Base-by-base conservation (phyloP, 805 yeast species). In the Pichia nanzhaoensis region DNA sequence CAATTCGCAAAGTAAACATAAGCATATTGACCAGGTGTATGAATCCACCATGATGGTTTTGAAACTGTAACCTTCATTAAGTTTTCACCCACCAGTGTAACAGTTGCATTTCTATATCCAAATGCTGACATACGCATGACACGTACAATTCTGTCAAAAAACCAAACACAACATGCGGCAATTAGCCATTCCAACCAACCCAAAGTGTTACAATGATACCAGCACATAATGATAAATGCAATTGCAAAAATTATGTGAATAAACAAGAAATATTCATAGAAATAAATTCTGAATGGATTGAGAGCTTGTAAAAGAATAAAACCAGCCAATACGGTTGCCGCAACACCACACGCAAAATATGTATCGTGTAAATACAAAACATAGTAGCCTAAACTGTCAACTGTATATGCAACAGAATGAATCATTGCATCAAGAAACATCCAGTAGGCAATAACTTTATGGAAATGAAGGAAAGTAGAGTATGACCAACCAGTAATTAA, bases 381-480 rank as follows among this genome's bases (percentile, higher is more conserved):
- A 41, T 54, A 51, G 14, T 32, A 16, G 17, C 48, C 56, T 8
- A 28, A 9, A 1, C 24, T 46, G 21, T 40, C 20, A 20, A 47
- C 37, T 0, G 71, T 64, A 53, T 60, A 62, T 16, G 64, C 64
- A 41, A 58, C 61, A 3, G 65, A 68, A 48, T 74, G 80, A 18
- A 69, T 55, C n/a, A 71, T 38, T 19, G 61, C 55, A 52, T 71
- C 56, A 21, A 70, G 27, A 41, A 66, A 56, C 58, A 71, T 66
- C 4, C 71, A 68, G 55, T 84, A 69, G 1, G 85, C 80, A 39
- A 74, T 60, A 80, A 86, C 76, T 59, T 74, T 81, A 61, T 87
- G 95, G 55, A 75, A 76, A 28, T 71, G 69, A 54, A 79, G 54
- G 51, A 72, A 73, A 30, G 71, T 59, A 3, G 72, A 51, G 45